phyloP scores from a whole-genome alignment of 129 eudicot genomes.

The Flaveria trinervia region DNA sequence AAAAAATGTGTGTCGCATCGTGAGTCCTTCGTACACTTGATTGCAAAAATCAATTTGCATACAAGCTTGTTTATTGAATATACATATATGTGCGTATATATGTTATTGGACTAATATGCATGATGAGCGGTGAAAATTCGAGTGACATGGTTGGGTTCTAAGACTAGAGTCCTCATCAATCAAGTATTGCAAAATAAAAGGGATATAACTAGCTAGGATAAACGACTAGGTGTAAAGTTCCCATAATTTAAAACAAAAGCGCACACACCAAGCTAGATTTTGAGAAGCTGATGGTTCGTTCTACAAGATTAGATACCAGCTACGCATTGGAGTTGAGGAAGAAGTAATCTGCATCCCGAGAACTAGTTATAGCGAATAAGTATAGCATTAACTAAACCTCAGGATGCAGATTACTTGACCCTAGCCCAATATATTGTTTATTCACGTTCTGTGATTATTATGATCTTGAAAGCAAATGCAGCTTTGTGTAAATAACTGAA shows the following conservation, averaged over 20 bases:
- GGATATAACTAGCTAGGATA: not conserved
- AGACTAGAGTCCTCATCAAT: not conserved
- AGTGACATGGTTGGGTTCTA: not conserved
- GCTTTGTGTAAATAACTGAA: constrained; percentile 19
- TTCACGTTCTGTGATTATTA: not conserved
- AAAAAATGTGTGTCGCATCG: too few relatives aligned
- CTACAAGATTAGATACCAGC: not conserved
- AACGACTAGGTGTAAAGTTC: not conserved
- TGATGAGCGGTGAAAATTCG: not conserved
- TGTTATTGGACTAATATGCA: not conserved
- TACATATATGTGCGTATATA: too few relatives aligned
- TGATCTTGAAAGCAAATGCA: not conserved
- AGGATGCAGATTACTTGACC: constrained; percentile 43
- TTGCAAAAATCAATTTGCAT: too few relatives aligned
- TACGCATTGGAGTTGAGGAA: constrained; percentile 33
- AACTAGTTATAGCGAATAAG: not conserved
- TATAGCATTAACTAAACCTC: constrained; percentile 26
- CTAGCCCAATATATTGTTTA: constrained; percentile 21
- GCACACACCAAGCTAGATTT: not conserved
- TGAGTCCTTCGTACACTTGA: too few relatives aligned
- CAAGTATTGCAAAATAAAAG: not conserved
- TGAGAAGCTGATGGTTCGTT: not conserved
- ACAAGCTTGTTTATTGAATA: too few relatives aligned
- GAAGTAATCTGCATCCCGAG: constrained; percentile 36
- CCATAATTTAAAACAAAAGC: not conserved